These are phyloP conservation scores for Auxenochlorella protothecoides DNA, from an alignment of 139 green algal species.

Conservation along the genomic window DNA sequence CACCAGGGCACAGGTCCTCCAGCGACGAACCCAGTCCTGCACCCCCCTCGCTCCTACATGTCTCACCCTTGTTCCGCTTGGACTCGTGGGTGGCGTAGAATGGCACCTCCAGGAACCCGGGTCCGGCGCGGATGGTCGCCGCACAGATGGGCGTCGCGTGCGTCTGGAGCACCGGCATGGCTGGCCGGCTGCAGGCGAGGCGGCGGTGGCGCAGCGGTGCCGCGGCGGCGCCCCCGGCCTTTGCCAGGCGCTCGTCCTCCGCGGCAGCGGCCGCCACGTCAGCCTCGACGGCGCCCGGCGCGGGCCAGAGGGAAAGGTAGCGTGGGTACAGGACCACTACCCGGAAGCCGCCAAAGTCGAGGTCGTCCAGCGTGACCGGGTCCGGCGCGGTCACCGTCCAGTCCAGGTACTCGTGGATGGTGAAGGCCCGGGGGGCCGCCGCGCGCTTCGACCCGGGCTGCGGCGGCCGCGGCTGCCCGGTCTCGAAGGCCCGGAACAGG, in stretches of 20 bases:
- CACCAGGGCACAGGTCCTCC: too few relatives aligned
- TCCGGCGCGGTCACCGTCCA: conserved; percentile 79
- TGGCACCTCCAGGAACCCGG: conserved; percentile 75
- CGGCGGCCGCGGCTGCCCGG: conserved; percentile 56
- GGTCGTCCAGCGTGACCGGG: conserved; percentile 45
- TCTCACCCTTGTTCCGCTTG: conserved; percentile 25
- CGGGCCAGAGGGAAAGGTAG: conserved; percentile 59
- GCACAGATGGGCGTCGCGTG: conserved; percentile 68
- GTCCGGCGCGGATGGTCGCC: conserved; percentile 70
- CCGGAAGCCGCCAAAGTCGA: conserved; percentile 84
- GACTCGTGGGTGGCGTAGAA: conserved; percentile 77
- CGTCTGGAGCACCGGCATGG: conserved; percentile 36
- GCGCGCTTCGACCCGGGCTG: conserved; percentile 43
- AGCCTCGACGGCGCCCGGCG: conserved; percentile 24
- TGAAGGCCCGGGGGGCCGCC: conserved; percentile 55
- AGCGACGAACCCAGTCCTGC: too few relatives aligned
- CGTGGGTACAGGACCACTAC: conserved; percentile 63
- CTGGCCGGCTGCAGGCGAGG: conserved; percentile 43
- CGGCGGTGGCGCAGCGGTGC: conserved; percentile 13
- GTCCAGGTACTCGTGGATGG: conserved; percentile 93
- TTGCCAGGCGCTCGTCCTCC: background rate
- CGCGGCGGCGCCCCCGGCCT: conserved; percentile 7
- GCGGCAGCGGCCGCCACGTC: background rate
- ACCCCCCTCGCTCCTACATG: too few relatives aligned
- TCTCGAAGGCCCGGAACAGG: conserved; percentile 87